Base-by-base conservation (phyloP, 805 yeast genomes). In the Wickerhamiella dianesei region DNA sequence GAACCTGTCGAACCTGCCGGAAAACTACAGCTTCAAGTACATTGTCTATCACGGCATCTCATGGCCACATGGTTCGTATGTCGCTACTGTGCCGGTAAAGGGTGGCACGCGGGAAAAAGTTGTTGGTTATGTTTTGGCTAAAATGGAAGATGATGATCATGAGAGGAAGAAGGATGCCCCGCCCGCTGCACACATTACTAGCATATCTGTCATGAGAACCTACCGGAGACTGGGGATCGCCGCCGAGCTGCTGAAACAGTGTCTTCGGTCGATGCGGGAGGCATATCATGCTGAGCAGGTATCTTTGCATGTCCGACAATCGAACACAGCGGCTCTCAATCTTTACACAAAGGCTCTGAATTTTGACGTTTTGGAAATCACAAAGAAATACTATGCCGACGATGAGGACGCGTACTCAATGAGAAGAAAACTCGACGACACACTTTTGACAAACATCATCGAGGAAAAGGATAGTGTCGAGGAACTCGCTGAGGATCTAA, bases 61-160 rank as follows among this genome's bases (percentile, higher is more conserved):
- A 35, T 92, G 98, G 98, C 98, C 98, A 1, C 95, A 89, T 62
- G 94, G 94, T 13, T 84, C 95, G 37, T 92, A 80, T 68, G 97
- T 92, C 35, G 98, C 98, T 16, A 81, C 63, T 4, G 58, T 56
- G 47, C 50, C 89, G 1, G 80, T 92, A 1, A 76, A 80, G 21
- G 82, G 76, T 52, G 76, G 71, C 9, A 80, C 81, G 22, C 12
- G 9, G 6, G 95, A 84, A 60, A 81, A 84, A 56, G 74, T 92
- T 32, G 94, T 92, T n/a, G 98, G 97, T 3, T 92, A 92, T 60
- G 97, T 86, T 3, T 69, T 92, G 53, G 95, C 95, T 1, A 92
- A 92, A 64, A 84, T 92, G 95, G 96, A 92, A 57, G 96, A 88
- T 62, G 95, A 87, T 58, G 56, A 55, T 44, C 47, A 53, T 3